These are phyloP conservation scores for Thelonectria olida DNA, from an alignment of 2,329 filamentous ascomycete species.

Conservation along the genomic window DNA sequence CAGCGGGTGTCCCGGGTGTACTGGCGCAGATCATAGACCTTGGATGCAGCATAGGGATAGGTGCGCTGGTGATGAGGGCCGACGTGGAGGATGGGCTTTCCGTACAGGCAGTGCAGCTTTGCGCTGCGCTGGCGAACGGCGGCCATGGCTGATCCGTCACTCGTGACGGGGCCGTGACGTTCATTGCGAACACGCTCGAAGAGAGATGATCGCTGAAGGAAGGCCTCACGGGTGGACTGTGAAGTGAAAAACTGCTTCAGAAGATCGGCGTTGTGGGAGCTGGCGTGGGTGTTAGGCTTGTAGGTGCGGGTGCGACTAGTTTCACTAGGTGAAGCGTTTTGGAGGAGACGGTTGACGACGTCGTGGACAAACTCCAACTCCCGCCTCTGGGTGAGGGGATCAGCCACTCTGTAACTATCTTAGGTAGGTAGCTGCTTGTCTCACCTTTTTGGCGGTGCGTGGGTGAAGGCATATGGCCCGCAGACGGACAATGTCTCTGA, in stretches of 20 bases:
- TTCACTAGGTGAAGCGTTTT: constrained; percentile 52
- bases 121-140: constrained; percentile 70
- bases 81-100: constrained; percentile 61
- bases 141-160: constrained; percentile 11
- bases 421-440: not conserved
- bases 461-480: constrained; percentile 51
- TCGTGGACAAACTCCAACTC: constrained; percentile 59
- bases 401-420: not conserved
- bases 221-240: constrained; percentile 62
- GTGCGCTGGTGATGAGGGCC: constrained; percentile 48
- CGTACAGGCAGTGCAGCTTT: constrained; percentile 75
- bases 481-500: constrained; percentile 56
- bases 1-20: constrained; percentile 70
- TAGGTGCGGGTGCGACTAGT: too few species aligned
- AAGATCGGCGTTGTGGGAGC: constrained; percentile 58
- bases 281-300: constrained; percentile 45
- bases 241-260: constrained; percentile 56
- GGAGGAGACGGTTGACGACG: constrained; percentile 56
- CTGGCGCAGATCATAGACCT: constrained; percentile 78
- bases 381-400: constrained; percentile 42
- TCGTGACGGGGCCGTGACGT: constrained; percentile 43
- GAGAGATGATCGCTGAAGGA: constrained; percentile 72
- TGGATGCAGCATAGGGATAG: constrained; percentile 71
- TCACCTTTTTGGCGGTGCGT: constrained; percentile 51
- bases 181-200: constrained; percentile 64